Evolutionary conservation across 352 stramenopile species (phyloP), one percentile per base, ranked within the genome.

Genomic region (Phytopythium sindhum): DNA sequence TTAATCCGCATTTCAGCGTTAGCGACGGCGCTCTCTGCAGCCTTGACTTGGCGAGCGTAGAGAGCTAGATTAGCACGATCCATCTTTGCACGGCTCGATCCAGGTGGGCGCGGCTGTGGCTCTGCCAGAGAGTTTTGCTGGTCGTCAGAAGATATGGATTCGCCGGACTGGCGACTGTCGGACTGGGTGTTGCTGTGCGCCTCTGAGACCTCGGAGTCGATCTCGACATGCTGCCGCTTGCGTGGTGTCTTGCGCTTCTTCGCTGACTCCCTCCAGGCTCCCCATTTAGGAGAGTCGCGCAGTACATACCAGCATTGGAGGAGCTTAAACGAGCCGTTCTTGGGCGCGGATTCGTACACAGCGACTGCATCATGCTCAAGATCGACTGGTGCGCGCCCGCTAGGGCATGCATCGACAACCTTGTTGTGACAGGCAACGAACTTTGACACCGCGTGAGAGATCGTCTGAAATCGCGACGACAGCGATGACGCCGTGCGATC

Each of bases 281-380:
- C 57, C 56, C 63, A 64, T 23, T 68, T 68, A 11, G 23, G 26
- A 1, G 63, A 68, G 21, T 57, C 56, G 0, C 39, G 48, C 23
- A 68, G 45, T 2, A 61, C 33, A n/a, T 64, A 50, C 57, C 56
- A 68, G 28, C 57, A 64, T 17, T 63, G 45, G 23, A 56, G 50
- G 28, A 61, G 61, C 28, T 64, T 60, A 26, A 68, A 64, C 3
- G 14, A n/a, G 1, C 62, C 62, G 19, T 61, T 63, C 29, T 64
- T 60, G 0, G 8, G 37, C 9, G 15, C 11, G 12, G 63, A 60
- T 19, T 68, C 63, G 45, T 52, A 64, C n/a, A 57, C 29, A 3
- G n/a, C 15, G 23, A 64, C 50, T 2, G 47, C n/a, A 21, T 68
- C 50, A 47, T 53, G 50, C 39, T 64, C 63, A 9, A 61, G 35